phyloP scores from a whole-genome alignment of 2,329 filamentous ascomycete species.

The Fusarium sp. region DNA sequence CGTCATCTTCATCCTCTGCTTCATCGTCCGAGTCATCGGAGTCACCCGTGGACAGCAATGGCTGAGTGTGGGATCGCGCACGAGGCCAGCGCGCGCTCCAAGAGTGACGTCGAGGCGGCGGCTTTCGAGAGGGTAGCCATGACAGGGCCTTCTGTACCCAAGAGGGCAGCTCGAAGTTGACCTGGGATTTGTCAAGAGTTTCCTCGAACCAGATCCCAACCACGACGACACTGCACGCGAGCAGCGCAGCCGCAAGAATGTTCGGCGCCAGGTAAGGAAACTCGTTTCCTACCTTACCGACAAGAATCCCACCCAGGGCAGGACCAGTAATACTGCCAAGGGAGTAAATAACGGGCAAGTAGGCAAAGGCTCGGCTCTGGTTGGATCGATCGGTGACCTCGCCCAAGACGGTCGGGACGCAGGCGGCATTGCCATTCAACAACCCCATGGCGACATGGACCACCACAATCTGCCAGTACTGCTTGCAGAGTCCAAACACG shows the following conservation, averaged over 20 bases:
- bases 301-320: conserved; percentile 87
- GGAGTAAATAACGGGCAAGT: conserved; percentile 95
- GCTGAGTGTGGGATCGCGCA: conserved; percentile 40
- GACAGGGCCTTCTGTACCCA: conserved; percentile 50
- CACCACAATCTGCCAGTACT: conserved; percentile 84
- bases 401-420: conserved; percentile 92
- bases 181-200: conserved; percentile 62
- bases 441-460: conserved; percentile 93
- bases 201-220: conserved; percentile 88
- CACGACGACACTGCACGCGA: conserved; percentile 79
- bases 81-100: conserved; percentile 57
- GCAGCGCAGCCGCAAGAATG: conserved; percentile 77
- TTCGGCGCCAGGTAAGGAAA: conserved; percentile 92
- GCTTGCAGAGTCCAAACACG: conserved; percentile 87
- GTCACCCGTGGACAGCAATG: conserved; percentile 45
- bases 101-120: conserved; percentile 45
- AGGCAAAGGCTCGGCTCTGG: conserved; percentile 93
- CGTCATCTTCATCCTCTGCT: conserved; percentile 42
- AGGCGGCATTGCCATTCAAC: conserved; percentile 93
- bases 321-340: conserved; percentile 94
- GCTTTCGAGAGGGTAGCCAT: conserved; percentile 41
- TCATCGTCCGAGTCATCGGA: conserved; percentile 42
- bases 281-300: conserved; percentile 69
- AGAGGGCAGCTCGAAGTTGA: conserved; percentile 47
- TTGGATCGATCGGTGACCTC: conserved; percentile 97